A percentile compares a stretch with the other conserved stretches of the same genome.
These are phyloP conservation scores for Colletotrichum higginsianum DNA, from an alignment of 2,329 filamentous ascomycete genomes.

Conservation along the genomic window DNA sequence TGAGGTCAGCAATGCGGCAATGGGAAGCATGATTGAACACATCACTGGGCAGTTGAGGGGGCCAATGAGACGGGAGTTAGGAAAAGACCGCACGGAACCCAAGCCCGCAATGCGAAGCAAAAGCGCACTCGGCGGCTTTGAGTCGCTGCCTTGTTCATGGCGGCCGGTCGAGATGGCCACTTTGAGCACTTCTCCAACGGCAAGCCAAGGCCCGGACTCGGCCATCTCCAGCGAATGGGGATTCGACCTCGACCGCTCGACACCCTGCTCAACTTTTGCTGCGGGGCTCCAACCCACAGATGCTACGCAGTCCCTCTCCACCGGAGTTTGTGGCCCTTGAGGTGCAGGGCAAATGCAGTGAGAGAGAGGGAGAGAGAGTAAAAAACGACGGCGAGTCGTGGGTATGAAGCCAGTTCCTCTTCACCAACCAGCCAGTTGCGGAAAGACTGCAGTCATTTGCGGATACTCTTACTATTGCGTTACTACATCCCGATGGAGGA, in stretches of 20 bases:
- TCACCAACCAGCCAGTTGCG: not conserved
- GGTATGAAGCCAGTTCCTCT: not conserved
- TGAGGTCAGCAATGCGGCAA: conserved; percentile 14
- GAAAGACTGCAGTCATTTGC: conserved; percentile 6
- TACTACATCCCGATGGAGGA: not conserved
- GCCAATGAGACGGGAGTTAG: not conserved
- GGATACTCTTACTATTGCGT: not conserved
- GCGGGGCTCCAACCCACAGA: conserved; percentile 15
- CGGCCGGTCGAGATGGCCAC: not conserved
- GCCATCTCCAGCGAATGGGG: not conserved
- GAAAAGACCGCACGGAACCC: conserved; percentile 18
- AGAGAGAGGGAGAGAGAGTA: no score
- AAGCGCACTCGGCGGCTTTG: conserved; percentile 1
- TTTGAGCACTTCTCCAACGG: not conserved
- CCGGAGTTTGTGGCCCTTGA: not conserved
- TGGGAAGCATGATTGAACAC: not conserved
- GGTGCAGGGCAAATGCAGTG: not conserved
- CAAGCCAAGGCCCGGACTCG: not conserved
- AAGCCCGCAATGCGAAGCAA: conserved; percentile 1
- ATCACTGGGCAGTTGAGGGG: not conserved
- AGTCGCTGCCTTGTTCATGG: conserved; percentile 11
- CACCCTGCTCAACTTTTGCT: conserved; percentile 45
- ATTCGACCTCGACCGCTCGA: not conserved
- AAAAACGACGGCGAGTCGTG: not conserved
- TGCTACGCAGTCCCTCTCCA: not conserved